Base-by-base conservation (phyloP, 1,139 yeast species). In the Diutina siamensis region DNA sequence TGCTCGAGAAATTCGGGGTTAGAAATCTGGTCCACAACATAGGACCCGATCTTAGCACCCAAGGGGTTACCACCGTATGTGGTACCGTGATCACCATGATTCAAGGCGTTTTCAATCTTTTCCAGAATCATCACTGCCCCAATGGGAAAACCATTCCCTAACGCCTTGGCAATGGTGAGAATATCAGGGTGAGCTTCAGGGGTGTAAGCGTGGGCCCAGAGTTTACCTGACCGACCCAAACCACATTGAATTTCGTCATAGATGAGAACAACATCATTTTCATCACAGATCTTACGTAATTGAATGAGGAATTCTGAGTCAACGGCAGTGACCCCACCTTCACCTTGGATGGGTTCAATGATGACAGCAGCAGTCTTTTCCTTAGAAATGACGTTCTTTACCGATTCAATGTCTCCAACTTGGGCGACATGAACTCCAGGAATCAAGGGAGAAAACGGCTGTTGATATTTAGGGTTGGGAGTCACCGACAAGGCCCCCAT, bases 181-280 rank as follows among this genome's bases (percentile, higher is more conserved):
- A 92, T 85, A 63, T 92, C 98, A 2, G 98, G 98, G 58, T 87
- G 94, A 0, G 92, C 95, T 50, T 78, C 84, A 44, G 68, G 61
- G 40, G 89, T 86, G 46, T 83, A 67, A 34, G 80, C 70, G 59
- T 92, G 98, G 0, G 97, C 95, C 98, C 98, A 92, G 44, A 92
- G 67, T 50, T 78, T 75, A 41, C 98, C 98, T 0, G 95, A 72
- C 61, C 98, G 80, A 19, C 97, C 96, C 54, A 92, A 71, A 19
- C 98, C 98, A 70, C 96, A 87, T 64, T 92, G 98, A 55, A 92
- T 92, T 65, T 92, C 98, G 64, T 92, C 98, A 60, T 80, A 88
- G 52, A 92, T 89, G 48, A 92, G 74, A 35, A 86, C 60, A 10
- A 84, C 94, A 47, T 84, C 80, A 54, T 83, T 74, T 48, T 81